Base-by-base conservation (phyloP, 176 grass and related monocot species). In the Themeda triandra region DNA sequence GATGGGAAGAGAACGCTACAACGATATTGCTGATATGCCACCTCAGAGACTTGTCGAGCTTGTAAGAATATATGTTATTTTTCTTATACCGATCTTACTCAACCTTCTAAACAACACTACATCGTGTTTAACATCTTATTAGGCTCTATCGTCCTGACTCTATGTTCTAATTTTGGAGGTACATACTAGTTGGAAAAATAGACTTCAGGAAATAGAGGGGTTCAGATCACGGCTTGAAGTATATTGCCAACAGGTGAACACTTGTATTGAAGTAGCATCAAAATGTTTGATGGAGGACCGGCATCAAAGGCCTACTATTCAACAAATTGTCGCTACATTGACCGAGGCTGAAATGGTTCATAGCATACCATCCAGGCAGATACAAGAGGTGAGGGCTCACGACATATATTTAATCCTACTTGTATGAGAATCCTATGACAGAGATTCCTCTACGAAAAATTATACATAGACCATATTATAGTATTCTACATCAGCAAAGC, bases 181-280 rank as follows among this genome's bases (percentile, higher is more conserved):
- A 31, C 69, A 82, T 82, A 58, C 72, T 31, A 82, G n/a, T 17
- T 82, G 80, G 80, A 82, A 24, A 19, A 73, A 32, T 28, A 73
- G 5, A 2, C 27, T 82, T 31, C 17, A 6, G 13, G 31, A 60
- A 17, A 53, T 9, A 29, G 14, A 60, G 24, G 44, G 2, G 3
- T 18, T 5, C 0, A 33, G 27, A 6, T 13, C n/a, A 63, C 14
- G 3, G 45, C 24, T 72, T 0, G 51, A 82, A 73, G n/a, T n/a
- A 42, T 23, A 72, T n/a, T 82, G 80, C 28, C 3, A 49, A 10
- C 69, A 74, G 5, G 69, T 74, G 28, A 73, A 74, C 36, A 13
- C 3, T 35, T 74, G 81, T 8, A 36, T 83, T 6, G 37, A 83
- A 19, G 13, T 83, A 32, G 81, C 69, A 48, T 10, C 51, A 13